A percentile compares a stretch with the other conserved stretches of the same genome.
Conservation (phyloP, 148 eudicot genomes). For the Oxyria digyna region DNA sequence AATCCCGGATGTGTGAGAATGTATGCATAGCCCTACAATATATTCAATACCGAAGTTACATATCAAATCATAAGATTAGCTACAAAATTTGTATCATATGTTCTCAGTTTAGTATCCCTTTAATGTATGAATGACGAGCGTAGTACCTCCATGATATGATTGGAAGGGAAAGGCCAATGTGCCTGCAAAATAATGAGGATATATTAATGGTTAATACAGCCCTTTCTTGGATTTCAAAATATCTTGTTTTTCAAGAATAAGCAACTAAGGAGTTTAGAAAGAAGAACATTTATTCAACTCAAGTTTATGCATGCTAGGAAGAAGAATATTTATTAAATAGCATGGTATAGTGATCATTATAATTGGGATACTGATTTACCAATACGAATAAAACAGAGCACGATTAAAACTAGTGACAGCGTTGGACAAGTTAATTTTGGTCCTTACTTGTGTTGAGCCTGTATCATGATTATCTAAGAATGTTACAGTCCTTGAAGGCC, state of each 20-base stretch:
- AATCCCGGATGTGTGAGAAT: constrained; percentile 89
- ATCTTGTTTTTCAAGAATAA: neutral
- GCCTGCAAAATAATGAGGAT: constrained; percentile 42
- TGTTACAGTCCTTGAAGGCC: constrained; percentile 96
- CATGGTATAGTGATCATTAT: neutral
- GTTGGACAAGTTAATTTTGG: neutral
- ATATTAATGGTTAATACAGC: neutral
- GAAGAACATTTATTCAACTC: too few relatives aligned
- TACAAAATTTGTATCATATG: neutral
- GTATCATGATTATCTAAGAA: constrained; percentile 92
- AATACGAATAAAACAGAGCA: neutral
- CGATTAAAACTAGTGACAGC: neutral
- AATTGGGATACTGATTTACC: neutral
- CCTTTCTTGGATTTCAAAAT: neutral
- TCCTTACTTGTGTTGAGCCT: constrained; percentile 87
- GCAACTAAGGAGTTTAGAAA: too few relatives aligned
- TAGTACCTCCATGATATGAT: constrained; percentile 80
- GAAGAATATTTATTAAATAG: neutral
- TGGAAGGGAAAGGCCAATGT: constrained; percentile 89
- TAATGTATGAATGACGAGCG: neutral
- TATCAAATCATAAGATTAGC: neutral
- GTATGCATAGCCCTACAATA: constrained; percentile 78
- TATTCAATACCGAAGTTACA: neutral
- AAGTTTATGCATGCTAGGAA: too few relatives aligned
- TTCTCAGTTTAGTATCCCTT: neutral